These are phyloP conservation scores for Fimicolochytrium jonesii DNA, from an alignment of 192 early-diverging fungal species.

Conservation along the genomic window DNA sequence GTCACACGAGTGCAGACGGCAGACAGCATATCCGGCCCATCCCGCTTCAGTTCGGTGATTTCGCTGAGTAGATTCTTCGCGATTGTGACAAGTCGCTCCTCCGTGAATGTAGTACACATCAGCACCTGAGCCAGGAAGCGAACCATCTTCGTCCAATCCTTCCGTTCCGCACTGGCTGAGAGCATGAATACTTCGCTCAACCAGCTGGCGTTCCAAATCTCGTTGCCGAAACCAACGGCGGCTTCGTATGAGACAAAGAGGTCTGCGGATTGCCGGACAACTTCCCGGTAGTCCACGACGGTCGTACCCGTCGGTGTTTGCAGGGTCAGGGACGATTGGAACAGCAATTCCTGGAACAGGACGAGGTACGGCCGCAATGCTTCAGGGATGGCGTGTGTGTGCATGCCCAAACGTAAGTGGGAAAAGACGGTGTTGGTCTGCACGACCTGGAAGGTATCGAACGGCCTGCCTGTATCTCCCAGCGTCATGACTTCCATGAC, in stretches of 20 bases:
- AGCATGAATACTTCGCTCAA: conserved; percentile 45
- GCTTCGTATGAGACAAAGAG: conserved; percentile 54
- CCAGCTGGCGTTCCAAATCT: conserved; percentile 37
- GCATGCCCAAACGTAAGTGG: conserved; percentile 52
- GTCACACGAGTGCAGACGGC: conserved; percentile 39
- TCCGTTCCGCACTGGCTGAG: conserved; percentile 18
- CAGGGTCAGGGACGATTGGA: conserved; percentile 37
- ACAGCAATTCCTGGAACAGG: conserved; percentile 74
- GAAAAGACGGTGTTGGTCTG: conserved; percentile 64
- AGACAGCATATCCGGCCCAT: conserved; percentile 51
- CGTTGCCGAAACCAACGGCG: conserved; percentile 47
- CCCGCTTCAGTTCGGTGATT: conserved; percentile 63
- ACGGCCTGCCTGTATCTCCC: conserved; percentile 27
- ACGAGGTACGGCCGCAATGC: conserved; percentile 64
- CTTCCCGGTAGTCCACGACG: conserved; percentile 37
- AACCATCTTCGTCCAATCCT: conserved; percentile 30
- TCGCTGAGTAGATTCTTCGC: conserved; percentile 67
- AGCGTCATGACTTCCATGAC: conserved; percentile 10
- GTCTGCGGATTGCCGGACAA: conserved; percentile 40
- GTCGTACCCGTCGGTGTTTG: not conserved
- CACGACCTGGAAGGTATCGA: conserved; percentile 55
- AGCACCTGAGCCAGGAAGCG: conserved; percentile 43
- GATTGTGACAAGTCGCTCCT: conserved; percentile 63
- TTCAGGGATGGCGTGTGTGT: conserved; percentile 50
- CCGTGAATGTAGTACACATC: conserved; percentile 62